Conservation (phyloP, 2,329 filamentous ascomycete genomes). For the Cercospora zeae-maydis region DNA sequence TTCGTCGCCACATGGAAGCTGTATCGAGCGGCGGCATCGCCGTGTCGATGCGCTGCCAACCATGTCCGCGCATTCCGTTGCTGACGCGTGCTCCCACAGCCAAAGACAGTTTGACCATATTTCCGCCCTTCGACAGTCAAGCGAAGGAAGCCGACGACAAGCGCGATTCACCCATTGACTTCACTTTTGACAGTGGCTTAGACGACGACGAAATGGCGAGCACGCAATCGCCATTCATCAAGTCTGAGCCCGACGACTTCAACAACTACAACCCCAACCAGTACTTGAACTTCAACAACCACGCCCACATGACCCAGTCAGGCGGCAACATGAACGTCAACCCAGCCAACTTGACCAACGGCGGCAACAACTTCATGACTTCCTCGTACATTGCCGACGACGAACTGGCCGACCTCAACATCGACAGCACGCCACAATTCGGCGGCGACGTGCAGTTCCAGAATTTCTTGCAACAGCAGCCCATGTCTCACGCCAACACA, state of each 20-base stretch:
- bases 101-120: slow-evolving; percentile 32
- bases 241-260: slow-evolving; percentile 61
- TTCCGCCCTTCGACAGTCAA: slow-evolving; percentile 35
- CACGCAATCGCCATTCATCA: slow-evolving; percentile 61
- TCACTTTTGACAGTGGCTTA: slow-evolving; percentile 33
- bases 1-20: neutral
- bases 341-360: slow-evolving; percentile 79
- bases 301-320: slow-evolving; percentile 26
- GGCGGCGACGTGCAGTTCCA: slow-evolving; percentile 40
- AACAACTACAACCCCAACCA: slow-evolving; percentile 48
- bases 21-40: slow-evolving; percentile 2
- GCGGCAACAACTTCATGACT: slow-evolving; percentile 36
- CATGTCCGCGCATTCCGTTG: slow-evolving; percentile 13
- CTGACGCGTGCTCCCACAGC: slow-evolving; percentile 22
- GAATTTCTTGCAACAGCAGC: slow-evolving; percentile 45
- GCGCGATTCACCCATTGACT: slow-evolving; percentile 37
- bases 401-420: slow-evolving; percentile 72
- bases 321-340: slow-evolving; percentile 63
- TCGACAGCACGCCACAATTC: slow-evolving; percentile 36
- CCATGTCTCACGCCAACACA: slow-evolving; percentile 64
- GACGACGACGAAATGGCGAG: slow-evolving; percentile 48
- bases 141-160: slow-evolving; percentile 28
- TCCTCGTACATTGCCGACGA: slow-evolving; percentile 84
- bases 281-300: slow-evolving; percentile 33
- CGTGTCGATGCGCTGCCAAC: slow-evolving; percentile 5